Base-by-base conservation (phyloP, 768 basidiomycete genomes). In the Leccinum barrowsii region DNA sequence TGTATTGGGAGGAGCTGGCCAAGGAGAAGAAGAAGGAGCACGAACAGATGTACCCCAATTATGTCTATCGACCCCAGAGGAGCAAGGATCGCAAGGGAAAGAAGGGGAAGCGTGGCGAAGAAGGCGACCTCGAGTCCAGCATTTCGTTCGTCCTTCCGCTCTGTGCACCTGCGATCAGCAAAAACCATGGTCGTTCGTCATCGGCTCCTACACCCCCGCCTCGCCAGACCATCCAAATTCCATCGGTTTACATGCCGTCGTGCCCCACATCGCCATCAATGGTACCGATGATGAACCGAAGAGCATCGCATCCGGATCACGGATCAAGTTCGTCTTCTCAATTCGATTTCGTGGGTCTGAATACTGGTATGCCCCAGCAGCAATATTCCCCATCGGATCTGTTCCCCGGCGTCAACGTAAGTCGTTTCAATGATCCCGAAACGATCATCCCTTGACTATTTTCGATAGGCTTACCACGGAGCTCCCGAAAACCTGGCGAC, bases 1-100 rank as follows among this genome's bases (percentile, higher is more conserved):
- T 82, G 66, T 80, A 84, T 65, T 91, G 89, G 89, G 89, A 90
- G 75, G 79, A 83, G 56, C 72, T 86, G 63, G 89, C 89, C 13
- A 87, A 86, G 78, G 85, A 86, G 73, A 86, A 85, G 77, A 89
- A 90, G 80, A 83, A 82, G 76, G 87, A 90, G 76, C 87, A 90
- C 72, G 86, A 86, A 75, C 75, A 78, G 68, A 76, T 84, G 77
- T 86, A 89, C 63, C 89, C 89, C 65, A 79, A 85, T 71, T 90
- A 90, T 72, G 87, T 90, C 28, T 90, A 90, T 68, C 85, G 88
- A 8, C 89, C 89, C 87, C 87, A 89, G 72, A 78, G 87, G 54
- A 73, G 64, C 17, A 74, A 75, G 60, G 72, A 74, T 34, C 77
- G 68, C 73, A 85, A 83, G 67, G 79, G 77, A 26, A 78, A 78